These are phyloP conservation scores for Lyophyllum decastes DNA, from an alignment of 768 basidiomycete species.

Conservation along the genomic window DNA sequence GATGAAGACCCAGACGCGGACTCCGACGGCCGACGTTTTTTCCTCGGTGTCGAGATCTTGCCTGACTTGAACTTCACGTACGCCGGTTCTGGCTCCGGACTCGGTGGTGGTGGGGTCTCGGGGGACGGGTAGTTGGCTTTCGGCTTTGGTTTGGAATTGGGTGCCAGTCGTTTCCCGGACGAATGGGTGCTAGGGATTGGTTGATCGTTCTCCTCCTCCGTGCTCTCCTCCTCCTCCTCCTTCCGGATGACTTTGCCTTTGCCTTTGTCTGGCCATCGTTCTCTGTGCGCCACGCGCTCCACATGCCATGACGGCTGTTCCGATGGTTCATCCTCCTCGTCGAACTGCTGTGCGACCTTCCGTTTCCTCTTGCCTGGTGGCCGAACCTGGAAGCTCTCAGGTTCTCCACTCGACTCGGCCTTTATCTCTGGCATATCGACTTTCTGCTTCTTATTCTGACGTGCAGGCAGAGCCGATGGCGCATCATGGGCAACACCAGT, in stretches of 20 bases:
- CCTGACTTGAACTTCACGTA: slow-evolving; percentile 14
- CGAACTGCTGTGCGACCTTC: not conserved
- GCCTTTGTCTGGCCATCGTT: not conserved
- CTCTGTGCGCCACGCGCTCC: not conserved
- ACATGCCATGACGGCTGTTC: not conserved
- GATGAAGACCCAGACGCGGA: not conserved
- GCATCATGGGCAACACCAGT: not conserved
- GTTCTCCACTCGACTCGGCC: slow-evolving; percentile 2
- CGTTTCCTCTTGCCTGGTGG: slow-evolving; percentile 8
- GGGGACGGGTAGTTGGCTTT: not conserved
- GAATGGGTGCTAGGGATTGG: not conserved
- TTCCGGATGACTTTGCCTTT: slow-evolving; percentile 20
- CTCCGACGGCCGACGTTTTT: not conserved
- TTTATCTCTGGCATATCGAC: not conserved
- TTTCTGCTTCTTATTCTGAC: slow-evolving; percentile 30
- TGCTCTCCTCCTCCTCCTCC: slow-evolving; percentile 9
- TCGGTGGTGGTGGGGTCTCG: not conserved
- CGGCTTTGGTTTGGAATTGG: not conserved
- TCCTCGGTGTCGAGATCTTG: slow-evolving; percentile 11
- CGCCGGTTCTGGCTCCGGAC: not conserved
- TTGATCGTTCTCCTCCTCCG: not conserved
- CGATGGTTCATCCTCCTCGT: not conserved
- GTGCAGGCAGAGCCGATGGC: not conserved
- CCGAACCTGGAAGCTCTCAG: slow-evolving; percentile 1
- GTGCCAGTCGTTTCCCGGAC: not conserved